Conservation (phyloP, 2,329 filamentous ascomycete genomes). For the Fusarium falciforme region DNA sequence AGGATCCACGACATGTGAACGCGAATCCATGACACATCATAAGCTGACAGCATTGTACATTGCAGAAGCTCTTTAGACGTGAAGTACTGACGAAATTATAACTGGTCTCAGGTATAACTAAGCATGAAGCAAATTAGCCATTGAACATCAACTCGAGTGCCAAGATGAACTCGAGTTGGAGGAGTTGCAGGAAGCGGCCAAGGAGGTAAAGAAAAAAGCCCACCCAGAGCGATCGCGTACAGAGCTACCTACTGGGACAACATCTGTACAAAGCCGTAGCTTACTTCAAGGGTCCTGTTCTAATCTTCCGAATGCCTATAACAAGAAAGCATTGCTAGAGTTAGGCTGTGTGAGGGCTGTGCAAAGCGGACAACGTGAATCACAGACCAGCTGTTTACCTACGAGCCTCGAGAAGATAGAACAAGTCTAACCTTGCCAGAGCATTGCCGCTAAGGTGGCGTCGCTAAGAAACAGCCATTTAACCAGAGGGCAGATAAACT, state of each 20-base stretch:
- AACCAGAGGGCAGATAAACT: background rate
- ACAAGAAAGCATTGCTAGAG: background rate
- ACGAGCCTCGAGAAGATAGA: background rate
- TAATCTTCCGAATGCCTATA: background rate
- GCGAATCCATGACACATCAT: background rate
- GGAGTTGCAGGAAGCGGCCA: background rate
- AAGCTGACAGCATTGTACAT: background rate
- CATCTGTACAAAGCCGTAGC: too few species aligned
- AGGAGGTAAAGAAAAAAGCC: background rate
- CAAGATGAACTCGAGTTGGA: background rate
- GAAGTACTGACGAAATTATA: background rate
- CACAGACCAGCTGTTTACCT: background rate
- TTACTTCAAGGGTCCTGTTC: background rate
- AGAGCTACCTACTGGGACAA: too few species aligned
- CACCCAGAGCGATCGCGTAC: background rate
- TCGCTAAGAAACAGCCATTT: background rate
- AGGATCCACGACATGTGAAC: conserved; percentile 3
- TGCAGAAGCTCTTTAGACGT: background rate
- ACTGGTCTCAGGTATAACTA: background rate
- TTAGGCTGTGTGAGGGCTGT: background rate
- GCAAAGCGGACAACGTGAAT: background rate
- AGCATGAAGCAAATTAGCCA: background rate
- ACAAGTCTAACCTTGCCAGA: background rate
- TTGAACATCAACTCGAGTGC: background rate
- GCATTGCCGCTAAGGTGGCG: background rate